A percentile compares a stretch with the other conserved stretches of the same genome.
Evolutionary conservation across 75 land plant species (phyloP).

Genomic region (Cunninghamia lanceolata): DNA sequence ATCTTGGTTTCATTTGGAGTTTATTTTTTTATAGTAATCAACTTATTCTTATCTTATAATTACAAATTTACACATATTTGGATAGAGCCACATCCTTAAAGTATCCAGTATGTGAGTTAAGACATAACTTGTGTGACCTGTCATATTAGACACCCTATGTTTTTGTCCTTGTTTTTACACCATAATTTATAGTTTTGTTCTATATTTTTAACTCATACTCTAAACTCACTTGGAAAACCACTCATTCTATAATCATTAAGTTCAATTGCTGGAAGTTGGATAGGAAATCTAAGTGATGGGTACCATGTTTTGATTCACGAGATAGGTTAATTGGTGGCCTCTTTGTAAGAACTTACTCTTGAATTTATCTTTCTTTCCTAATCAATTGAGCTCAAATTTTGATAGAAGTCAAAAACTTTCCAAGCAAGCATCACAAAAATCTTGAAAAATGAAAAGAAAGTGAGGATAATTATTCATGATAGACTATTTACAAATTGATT

Average conservation of each 20-base stretch:
- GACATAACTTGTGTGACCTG: not conserved
- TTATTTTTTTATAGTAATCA: not conserved
- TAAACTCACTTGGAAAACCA: not conserved
- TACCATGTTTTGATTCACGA: not conserved
- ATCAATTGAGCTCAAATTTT: not conserved
- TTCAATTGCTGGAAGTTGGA: not conserved
- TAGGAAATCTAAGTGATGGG: not conserved
- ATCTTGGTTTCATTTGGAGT: not conserved
- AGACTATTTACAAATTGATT: not conserved
- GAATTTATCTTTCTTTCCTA: not conserved
- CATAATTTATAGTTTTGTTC: not conserved
- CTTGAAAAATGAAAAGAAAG: not conserved
- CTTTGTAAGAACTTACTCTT: not conserved
- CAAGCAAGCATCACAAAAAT: not conserved
- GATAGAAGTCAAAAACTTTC: not conserved
- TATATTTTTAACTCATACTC: not conserved
- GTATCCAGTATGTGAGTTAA: not conserved
- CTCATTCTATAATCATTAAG: not conserved
- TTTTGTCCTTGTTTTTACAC: not conserved
- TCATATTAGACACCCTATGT: not conserved
- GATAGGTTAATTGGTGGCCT: not conserved
- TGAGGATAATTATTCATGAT: not conserved
- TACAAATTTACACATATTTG: not conserved
- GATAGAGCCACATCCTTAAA: not conserved
- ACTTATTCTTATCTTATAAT: not conserved